Percentiles rank a stretch among this genome's conserved stretches.
Evolutionary conservation across 345 rosid species (phyloP).

Genomic region (Boechera divaricarpa): DNA sequence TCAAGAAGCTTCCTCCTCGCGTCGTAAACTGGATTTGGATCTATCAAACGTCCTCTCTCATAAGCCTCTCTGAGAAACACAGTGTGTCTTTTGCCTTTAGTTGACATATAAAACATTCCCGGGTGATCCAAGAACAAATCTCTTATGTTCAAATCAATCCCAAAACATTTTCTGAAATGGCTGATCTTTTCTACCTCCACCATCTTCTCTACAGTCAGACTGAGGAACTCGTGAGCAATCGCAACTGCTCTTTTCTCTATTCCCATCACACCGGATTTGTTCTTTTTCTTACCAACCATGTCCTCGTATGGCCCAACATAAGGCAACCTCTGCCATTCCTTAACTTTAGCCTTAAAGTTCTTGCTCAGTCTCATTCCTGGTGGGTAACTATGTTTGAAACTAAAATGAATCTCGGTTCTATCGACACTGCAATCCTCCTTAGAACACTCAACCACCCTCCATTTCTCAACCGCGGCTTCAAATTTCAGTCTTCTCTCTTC

Average conservation of each 20-base stretch:
- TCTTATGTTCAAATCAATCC: slow-evolving; percentile 80
- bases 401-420: slow-evolving; percentile 55
- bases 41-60: slow-evolving; percentile 69
- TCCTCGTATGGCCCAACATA: slow-evolving; percentile 77
- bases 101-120: slow-evolving; percentile 80
- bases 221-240: slow-evolving; percentile 76
- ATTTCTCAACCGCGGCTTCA: slow-evolving; percentile 72
- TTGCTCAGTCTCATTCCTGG: slow-evolving; percentile 85
- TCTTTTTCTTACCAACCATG: slow-evolving; percentile 53
- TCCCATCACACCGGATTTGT: slow-evolving; percentile 54
- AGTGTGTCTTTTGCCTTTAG: slow-evolving; percentile 82
- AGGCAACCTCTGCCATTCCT: slow-evolving; percentile 83
- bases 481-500: slow-evolving; percentile 39
- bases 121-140: slow-evolving; percentile 95
- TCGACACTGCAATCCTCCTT: slow-evolving; percentile 57
- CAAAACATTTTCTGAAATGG: slow-evolving; percentile 81
- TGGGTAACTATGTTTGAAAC: slow-evolving; percentile 77
- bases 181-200: slow-evolving; percentile 96
- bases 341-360: slow-evolving; percentile 73
- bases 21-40: slow-evolving; percentile 71
- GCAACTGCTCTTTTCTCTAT: slow-evolving; percentile 83
- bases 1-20: slow-evolving; percentile 82
- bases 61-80: slow-evolving; percentile 90
- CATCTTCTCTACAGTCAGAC: slow-evolving; percentile 87
- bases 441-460: slow-evolving; percentile 79